Evolutionary conservation across 495 filamentous ascomycete genomes (phyloP), one percentile per base, ranked within the genome.

Genomic region (Rhypophila decipiens): DNA sequence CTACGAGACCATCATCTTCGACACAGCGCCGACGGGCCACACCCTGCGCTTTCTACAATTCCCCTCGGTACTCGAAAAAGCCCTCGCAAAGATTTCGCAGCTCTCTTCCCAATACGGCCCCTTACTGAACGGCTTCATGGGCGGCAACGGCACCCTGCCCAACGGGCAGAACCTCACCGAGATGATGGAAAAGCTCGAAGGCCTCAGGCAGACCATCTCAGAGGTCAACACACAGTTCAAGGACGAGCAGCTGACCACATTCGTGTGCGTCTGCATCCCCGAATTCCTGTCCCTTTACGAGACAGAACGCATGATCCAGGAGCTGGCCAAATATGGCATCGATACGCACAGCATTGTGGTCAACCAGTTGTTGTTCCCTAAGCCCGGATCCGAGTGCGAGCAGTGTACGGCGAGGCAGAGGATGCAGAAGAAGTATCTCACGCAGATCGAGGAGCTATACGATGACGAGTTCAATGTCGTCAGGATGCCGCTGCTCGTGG

Each of bases 351-450:
- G 84, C 56, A 96, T 99, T 52, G 93, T 99, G 15, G 93, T 99
- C 61, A 99, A 99, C 67, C 93, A 99, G 75, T 76, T 98, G 51
- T 69, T 98, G 46, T 98, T 95, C 71, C 93, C 93, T 13, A 88
- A 87, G 66, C 76, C 84, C 50, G 85, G 83, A 19, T 93, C 84
- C 57, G 76, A 80, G 24, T 99, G 93, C 66, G 88, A 95, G 40
- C 93, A 99, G 71, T 99, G 93, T 67, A 96, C 88, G 58, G 87
- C 93, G 22, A 74, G 93, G 46, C 77, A 91, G 58, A 90, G 90
- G 72, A 99, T 99, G 93, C 93, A 99, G 74, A 94, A 91, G 82
- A 99, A 99, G 68, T 99, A 99, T 60, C 72, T 99, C 19, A 91
- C 96, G 57, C 93, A 99, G 73, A 97, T 97, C 51, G 89, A 95